Base-by-base conservation (phyloP, 164 flowering plant species). In the Nymphaea thermarum region DNA sequence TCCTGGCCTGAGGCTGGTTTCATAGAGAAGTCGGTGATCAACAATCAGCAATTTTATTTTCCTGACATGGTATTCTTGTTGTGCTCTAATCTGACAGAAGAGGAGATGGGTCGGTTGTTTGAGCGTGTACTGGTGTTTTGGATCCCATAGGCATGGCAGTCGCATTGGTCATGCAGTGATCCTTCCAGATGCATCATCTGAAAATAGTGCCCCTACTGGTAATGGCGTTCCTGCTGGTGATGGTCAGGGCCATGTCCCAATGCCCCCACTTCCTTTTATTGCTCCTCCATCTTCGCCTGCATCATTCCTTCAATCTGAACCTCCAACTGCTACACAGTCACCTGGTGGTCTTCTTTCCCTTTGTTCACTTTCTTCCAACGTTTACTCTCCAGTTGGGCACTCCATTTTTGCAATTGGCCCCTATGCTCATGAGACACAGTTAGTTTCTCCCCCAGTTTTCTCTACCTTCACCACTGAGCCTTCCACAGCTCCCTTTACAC, bases 231-330 rank as follows among this genome's bases (percentile, higher is more conserved):
- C 86, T 64, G 75, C 75, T 42, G 14, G 82, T 36, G 82, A 78
- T 71, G 81, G 67, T 76, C 65, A 75, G 36, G 16, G 62, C 65
- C 90, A 82, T 71, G 74, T 81, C n/a, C 78, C 89, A 60, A 53
- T 82, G 3, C 60, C 77, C 8, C 68, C 71, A n/a, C 78, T 82
- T n/a, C 96, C 97, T 45, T 92, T 90, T 57, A 73, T 76, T 57
- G 99, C 99, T 4, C 99, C 99, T 69, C 99, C 99, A 43, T 90
- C 99, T 1, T 95, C 99, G 64, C 99, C 99, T 43, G 98, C 88
- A 41, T 95, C 99, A 44, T 92, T 92, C 75, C 79, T 90, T 64
- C 97, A 78, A 44, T 95, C 99, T n/a, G 98, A 87, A 70, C 88
- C 94, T 60, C 85, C 91, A 59, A 89, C 99, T 18, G 84, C 82